Evolutionary conservation across 2,329 filamentous ascomycete species (phyloP), one percentile per base, ranked within the genome.

Genomic region (Talaromyces sp.): DNA sequence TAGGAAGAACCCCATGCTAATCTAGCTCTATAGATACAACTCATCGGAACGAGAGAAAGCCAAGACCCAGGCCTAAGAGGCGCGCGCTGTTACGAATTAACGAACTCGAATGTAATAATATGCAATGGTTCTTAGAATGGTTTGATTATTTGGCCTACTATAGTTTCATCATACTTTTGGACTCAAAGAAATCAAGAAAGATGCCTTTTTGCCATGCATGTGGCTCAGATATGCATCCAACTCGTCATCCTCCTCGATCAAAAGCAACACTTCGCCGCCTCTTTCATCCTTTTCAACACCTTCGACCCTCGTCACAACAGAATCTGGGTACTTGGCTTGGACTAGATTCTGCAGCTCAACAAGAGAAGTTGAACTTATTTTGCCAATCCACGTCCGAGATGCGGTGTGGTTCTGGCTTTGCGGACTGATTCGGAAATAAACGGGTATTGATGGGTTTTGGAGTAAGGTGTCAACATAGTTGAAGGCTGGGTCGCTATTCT

Each of bases 161-260:
- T 31, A 25, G 53, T 22, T 40, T 53, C 53, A 36, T 65, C 19
- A 51, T 58, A 29, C 60, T 40, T 54, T 62, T 45, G 72, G 70
- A 40, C 70, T 72, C 54, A 81, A 70, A 40, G 75, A 73, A 62
- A 85, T 80, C 15, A 81, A 72, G 75, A 88, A 86, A 5, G 80
- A 83, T 15, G 82, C 82, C 72, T 86, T 87, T 72, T 80, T 77
- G 43, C 79, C 82, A 68, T 85, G 79, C 29, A 89, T 81, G 73
- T 91, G 89, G 56, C 84, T 82, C 69, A 95, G 76, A 76, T 93
- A 94, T 0, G 88, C 89, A 66, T 84, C 84, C 68, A 95, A 75
- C 77, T 94, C 90, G 68, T 87, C 85, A 70, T 93, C 89, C 47
- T 88, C 84, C 63, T 89, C 88, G 70, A 94, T 89, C 64, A 83